Percentiles rank a stretch among this genome's conserved stretches.
These are phyloP conservation scores for Evansstolkia leycettana DNA, from an alignment of 495 filamentous ascomycete species.

Conservation along the genomic window DNA sequence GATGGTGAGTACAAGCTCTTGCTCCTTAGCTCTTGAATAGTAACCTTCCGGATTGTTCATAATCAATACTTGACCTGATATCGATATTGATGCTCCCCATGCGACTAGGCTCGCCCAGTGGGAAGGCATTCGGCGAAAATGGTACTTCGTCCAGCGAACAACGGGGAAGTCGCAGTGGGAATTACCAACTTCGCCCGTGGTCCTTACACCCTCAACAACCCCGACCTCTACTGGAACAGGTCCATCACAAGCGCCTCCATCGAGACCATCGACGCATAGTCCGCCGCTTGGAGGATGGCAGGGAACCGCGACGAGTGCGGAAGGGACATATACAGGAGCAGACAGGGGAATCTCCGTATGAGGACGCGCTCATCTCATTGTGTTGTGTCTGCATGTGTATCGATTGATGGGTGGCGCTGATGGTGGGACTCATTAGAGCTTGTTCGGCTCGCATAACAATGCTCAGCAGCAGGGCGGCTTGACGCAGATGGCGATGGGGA, in stretches of 20 bases:
- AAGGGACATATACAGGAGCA: conserved; percentile 6
- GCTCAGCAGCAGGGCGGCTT: conserved; percentile 5
- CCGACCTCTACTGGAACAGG: conserved; percentile 19
- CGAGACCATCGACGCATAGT: conserved; percentile 9
- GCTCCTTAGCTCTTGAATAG: too few species aligned
- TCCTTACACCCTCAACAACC: conserved; percentile 26
- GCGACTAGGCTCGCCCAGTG: conserved; percentile 58
- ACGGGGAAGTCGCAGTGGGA: conserved; percentile 73
- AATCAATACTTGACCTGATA: neutral
- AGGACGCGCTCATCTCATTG: conserved; percentile 9
- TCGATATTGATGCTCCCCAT: conserved; percentile 1
- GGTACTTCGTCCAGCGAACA: conserved; percentile 69
- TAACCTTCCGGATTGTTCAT: conserved; percentile 1
- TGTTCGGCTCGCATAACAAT: conserved; percentile 13
- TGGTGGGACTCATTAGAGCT: conserved; percentile 20
- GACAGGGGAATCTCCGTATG: conserved; percentile 19
- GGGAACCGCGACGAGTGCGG: conserved; percentile 5
- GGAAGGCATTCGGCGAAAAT: conserved; percentile 59
- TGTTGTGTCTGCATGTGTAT: conserved; percentile 10
- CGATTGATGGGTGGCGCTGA: conserved; percentile 16
- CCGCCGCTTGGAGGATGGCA: conserved; percentile 3
- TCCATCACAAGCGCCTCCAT: conserved; percentile 15
- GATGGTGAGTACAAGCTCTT: conserved; percentile 57
- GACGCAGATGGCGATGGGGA: conserved; percentile 6
- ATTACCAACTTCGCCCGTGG: conserved; percentile 50